phyloP scores from a whole-genome alignment of 179 eudicot genomes.

The Spinacia oleracea region DNA sequence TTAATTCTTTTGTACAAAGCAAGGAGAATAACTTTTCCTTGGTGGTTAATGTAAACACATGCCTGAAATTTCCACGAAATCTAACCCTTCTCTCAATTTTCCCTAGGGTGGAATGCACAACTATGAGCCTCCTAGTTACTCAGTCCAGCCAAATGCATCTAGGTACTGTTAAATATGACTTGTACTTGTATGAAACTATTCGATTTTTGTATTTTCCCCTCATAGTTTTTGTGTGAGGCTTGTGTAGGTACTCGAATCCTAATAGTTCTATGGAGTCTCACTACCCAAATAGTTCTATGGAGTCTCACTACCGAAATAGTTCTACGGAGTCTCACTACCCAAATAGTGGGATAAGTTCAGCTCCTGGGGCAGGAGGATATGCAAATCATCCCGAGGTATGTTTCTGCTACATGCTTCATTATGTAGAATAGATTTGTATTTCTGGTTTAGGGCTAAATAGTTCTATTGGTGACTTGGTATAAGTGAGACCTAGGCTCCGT shows the following conservation, averaged over 20 bases:
- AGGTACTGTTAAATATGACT: slow-evolving; percentile 35
- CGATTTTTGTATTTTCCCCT: background rate
- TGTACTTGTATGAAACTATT: background rate
- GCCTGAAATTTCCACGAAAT: too few species aligned
- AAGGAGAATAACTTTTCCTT: too few species aligned
- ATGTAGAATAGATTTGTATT: background rate
- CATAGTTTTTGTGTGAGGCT: background rate
- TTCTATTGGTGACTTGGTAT: background rate
- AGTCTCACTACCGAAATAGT: slow-evolving; percentile 39
- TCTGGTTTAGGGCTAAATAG: background rate
- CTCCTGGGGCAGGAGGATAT: slow-evolving; percentile 42
- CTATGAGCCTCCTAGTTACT: slow-evolving; percentile 49
- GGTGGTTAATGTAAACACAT: too few species aligned
- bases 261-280: slow-evolving; percentile 38
- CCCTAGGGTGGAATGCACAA: slow-evolving; percentile 50
- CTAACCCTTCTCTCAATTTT: slow-evolving; percentile 22
- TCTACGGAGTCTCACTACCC: slow-evolving; percentile 39
- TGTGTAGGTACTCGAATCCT: slow-evolving; percentile 43
- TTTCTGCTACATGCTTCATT: background rate
- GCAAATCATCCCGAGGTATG: slow-evolving; percentile 37
- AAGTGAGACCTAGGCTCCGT: background rate
- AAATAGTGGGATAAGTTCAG: slow-evolving; percentile 34
- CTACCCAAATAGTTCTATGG: slow-evolving; percentile 38
- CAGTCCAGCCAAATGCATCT: slow-evolving; percentile 50
- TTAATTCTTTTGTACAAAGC: background rate